Evolutionary conservation across 805 yeast genomes (phyloP).

Genomic region (Kuraishia ogatae): DNA sequence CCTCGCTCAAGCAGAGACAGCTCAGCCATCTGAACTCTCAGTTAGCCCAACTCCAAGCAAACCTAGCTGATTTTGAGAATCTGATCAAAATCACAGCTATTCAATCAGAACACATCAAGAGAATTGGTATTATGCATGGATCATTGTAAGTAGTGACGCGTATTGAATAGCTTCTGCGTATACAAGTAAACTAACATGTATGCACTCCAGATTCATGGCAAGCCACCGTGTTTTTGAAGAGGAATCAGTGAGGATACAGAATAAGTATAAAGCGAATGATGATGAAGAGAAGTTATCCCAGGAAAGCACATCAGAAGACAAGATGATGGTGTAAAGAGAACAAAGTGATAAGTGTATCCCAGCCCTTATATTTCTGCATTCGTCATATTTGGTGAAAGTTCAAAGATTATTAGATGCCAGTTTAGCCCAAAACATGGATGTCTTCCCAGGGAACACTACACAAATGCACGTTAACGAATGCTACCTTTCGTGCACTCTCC

Average conservation of each 20-base stretch:
- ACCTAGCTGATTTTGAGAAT: conserved; percentile 29
- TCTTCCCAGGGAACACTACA: no score
- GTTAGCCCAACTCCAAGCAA: conserved; percentile 28
- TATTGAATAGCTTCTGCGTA: background rate
- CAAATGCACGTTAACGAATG: no score
- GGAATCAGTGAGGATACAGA: conserved; percentile 2
- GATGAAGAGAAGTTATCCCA: background rate
- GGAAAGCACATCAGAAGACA: background rate
- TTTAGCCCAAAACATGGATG: no score
- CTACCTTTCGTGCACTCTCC: no score
- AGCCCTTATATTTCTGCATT: no score
- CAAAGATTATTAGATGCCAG: no score
- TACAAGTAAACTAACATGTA: background rate
- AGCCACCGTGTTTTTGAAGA: conserved; percentile 6
- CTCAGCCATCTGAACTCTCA: conserved; percentile 24
- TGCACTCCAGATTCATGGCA: conserved; percentile 9
- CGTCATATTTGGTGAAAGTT: no score
- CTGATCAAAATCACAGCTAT: conserved; percentile 26
- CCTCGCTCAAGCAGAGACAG: conserved; percentile 17
- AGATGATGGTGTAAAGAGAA: background rate
- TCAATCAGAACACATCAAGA: conserved; percentile 30
- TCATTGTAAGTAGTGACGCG: conserved; percentile 17
- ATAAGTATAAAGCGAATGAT: background rate
- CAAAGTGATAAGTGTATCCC: no score
- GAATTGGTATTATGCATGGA: conserved; percentile 33